Evolutionary conservation across 2,329 filamentous ascomycete genomes (phyloP).

Genomic region (Xylariaceae sp.): DNA sequence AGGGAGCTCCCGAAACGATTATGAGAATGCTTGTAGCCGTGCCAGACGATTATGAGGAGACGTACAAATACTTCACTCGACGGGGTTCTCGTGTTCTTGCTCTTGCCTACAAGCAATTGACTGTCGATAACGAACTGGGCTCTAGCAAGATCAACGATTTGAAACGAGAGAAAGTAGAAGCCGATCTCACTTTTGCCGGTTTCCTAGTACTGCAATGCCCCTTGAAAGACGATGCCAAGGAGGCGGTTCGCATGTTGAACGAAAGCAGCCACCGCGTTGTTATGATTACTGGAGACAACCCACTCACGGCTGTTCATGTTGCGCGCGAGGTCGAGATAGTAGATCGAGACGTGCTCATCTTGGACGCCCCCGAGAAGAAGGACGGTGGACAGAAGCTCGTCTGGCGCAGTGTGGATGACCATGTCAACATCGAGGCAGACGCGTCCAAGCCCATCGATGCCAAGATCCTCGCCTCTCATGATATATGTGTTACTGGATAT

Average conservation of each 20-base stretch:
- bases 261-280: slow-evolving; percentile 97
- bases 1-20: slow-evolving; percentile 96
- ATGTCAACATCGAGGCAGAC: slow-evolving; percentile 77
- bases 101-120: slow-evolving; percentile 88
- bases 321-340: slow-evolving; percentile 96
- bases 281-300: slow-evolving; percentile 99
- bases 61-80: slow-evolving; percentile 95
- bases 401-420: slow-evolving; percentile 94
- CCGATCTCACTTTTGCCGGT: slow-evolving; percentile 79
- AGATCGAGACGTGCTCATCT: slow-evolving; percentile 86
- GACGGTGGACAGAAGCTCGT: slow-evolving; percentile 73
- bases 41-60: slow-evolving; percentile 90
- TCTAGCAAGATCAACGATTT: slow-evolving; percentile 85
- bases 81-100: slow-evolving; percentile 92
- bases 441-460: slow-evolving; percentile 73
- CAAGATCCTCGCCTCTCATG: slow-evolving; percentile 76
- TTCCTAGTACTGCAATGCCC: slow-evolving; percentile 95
- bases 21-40: slow-evolving; percentile 81
- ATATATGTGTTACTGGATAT: slow-evolving; percentile 94
- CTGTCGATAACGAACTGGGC: slow-evolving; percentile 73
- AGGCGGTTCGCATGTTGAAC: slow-evolving; percentile 93
- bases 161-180: slow-evolving; percentile 87
- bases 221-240: slow-evolving; percentile 91
- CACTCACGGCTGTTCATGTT: slow-evolving; percentile 91
- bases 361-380: slow-evolving; percentile 91